phyloP scores from a whole-genome alignment of 345 rosid genomes.

The Gossypioides kirkii region DNA sequence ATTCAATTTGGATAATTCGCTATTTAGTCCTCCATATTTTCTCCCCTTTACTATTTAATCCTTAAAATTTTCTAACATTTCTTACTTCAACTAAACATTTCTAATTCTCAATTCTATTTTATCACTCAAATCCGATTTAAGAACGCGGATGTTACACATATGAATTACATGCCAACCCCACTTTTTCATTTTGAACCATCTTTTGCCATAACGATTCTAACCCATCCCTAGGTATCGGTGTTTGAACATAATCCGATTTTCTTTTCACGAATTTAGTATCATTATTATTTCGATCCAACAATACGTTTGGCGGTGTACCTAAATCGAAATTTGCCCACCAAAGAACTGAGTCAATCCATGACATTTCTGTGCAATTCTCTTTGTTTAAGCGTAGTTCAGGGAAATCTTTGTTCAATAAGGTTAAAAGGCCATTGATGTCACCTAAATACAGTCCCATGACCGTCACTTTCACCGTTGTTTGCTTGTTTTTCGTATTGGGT shows the following conservation, averaged over 20 bases:
- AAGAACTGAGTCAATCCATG: constrained; percentile 5
- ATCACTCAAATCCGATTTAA: too few relatives aligned
- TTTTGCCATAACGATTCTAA: not conserved
- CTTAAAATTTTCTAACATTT: too few relatives aligned
- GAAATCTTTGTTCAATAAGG: not conserved
- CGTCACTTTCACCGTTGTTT: not conserved
- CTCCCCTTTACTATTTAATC: too few relatives aligned
- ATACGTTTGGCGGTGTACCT: not conserved
- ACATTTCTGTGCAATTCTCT: not conserved
- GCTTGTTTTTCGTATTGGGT: not conserved
- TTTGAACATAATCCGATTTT: constrained; percentile 1
- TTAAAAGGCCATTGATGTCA: not conserved
- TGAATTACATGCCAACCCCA: constrained; percentile 19
- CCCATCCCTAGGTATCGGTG: not conserved
- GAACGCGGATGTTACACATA: too few relatives aligned
- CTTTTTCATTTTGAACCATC: not conserved
- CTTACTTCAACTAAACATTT: too few relatives aligned
- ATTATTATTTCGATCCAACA: not conserved
- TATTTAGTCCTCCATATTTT: too few relatives aligned
- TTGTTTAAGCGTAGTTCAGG: not conserved
- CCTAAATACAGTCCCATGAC: not conserved
- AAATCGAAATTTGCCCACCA: not conserved
- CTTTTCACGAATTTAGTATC: not conserved
- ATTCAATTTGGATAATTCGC: too few relatives aligned
- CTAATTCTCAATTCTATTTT: too few relatives aligned